Percentiles rank a stretch among this genome's conserved stretches.
These are phyloP conservation scores for Akanthomyces uredinophilus DNA, from an alignment of 2,329 filamentous ascomycete species.

Conservation along the genomic window DNA sequence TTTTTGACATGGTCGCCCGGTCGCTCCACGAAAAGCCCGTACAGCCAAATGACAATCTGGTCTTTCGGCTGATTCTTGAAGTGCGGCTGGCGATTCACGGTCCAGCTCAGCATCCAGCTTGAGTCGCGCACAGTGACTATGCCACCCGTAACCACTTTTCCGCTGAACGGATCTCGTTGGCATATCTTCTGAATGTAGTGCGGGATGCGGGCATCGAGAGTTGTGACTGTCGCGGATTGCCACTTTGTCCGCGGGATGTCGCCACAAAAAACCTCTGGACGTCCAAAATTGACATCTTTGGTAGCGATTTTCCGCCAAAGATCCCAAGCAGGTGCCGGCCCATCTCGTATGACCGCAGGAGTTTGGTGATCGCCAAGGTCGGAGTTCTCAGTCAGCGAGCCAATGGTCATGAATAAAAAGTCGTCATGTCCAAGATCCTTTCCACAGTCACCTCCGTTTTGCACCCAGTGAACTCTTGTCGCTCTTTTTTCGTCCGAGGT, in stretches of 20 bases:
- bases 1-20: background rate
- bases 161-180: background rate
- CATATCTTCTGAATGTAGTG: background rate
- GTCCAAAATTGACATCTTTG: background rate
- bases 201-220: background rate
- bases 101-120: background rate
- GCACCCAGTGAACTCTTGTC: background rate
- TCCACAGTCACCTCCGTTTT: background rate
- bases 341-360: background rate
- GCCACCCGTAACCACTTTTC: background rate
- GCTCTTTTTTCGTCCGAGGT: background rate
- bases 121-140: background rate
- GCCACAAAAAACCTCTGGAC: background rate
- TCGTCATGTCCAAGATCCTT: background rate
- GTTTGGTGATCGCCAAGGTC: background rate
- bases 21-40: background rate
- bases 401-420: background rate
- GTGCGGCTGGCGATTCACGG: background rate
- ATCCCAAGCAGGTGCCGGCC: background rate
- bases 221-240: background rate
- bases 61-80: background rate
- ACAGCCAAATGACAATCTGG: background rate
- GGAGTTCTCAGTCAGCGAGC: background rate
- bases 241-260: background rate
- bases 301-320: background rate